Evolutionary conservation across 2,329 filamentous ascomycete genomes (phyloP), one percentile per base, ranked within the genome.

Genomic region (Aspergillus pseudoterreus): DNA sequence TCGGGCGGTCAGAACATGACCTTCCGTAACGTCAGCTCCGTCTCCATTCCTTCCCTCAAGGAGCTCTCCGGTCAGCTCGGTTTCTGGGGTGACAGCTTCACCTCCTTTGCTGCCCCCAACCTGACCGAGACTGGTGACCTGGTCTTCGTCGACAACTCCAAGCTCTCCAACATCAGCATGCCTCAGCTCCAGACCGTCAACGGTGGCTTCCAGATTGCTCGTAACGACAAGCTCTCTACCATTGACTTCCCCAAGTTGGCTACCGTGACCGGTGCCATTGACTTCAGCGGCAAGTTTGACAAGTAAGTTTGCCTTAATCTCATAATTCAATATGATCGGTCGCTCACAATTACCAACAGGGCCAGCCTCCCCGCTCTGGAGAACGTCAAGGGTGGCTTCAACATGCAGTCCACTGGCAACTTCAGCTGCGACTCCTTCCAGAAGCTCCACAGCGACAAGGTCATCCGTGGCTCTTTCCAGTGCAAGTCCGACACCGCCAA

Each of bases 131-230:
- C 70, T 48, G 78, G 77, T 63, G 78, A 80, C 49, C 70, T 86
- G 44, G 75, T 79, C 58, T 77, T 86, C 64, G 75, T 78, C 61
- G 75, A 75, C 72, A 84, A 84, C 76, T 63, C 71, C 56, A 63
- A 77, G 56, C 66, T 86, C 55, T 73, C 75, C 69, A 96, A 95
- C 82, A 79, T 96, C 73, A 84, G 86, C 53, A 82, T 95, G 74
- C 85, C 87, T 44, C 43, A 68, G 19, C 79, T 97, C 43, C 80
- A 78, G 59, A 80, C 75, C 49, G 81, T 96, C 64, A 83, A 82
- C 61, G 92, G 90, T 76, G 90, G 87, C 70, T 82, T 95, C 70
- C 84, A 87, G 62, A 83, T 99, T 67, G 86, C 88, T 74, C 95
- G 96, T 83, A 96, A 97, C 85, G 89, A 90, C 55, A 77, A 78